Evolutionary conservation across 441 rosid species (phyloP), one percentile per base, ranked within the genome.

Genomic region (Arabidopsis lyrata): DNA sequence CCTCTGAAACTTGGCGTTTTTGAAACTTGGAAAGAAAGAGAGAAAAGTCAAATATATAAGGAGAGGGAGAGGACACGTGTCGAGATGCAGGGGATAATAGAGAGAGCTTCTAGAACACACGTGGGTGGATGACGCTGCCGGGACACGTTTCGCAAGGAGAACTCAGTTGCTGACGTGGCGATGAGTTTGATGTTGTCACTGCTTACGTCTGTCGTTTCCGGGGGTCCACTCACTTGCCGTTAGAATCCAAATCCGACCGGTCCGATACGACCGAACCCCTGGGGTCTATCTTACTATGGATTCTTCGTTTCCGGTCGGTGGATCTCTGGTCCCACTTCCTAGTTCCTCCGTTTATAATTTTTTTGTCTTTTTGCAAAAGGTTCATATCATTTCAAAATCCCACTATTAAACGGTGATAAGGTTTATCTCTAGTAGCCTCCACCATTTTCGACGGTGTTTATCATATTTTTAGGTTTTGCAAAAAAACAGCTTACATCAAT

Each of bases 131-230:
- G 72, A 76, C 45, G 9, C 41, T 14, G 73, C 58, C 4, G 22
- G 67, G 77, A 82, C 90, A 88, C 97, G 97, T 90, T 89, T 77
- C 84, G 63, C 44, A 7, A 42, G 14, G 16, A 45, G 79, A 87
- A 83, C 83, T 79, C 50, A 6, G 48, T 59, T 31, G 67, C 59
- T 73, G 77, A 63, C 70, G 75, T 78, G 78, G 56, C 71, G 10
- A 22, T 44, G 71, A 49, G 63, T 22, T 22, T 12, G 85, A 84
- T 90, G 87, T 81, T 84, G 96, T 92, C 96, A 92, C 71, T 82
- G 96, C 97, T 87, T 92, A 86, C 98, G 93, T 78, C 74, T 78
- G 35, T 66, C 42, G 44, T 15, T 4, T 44, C 35, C 14, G 1
- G 60, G 55, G 73, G 62, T 50, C 80, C 73, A 58, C 76, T 76